phyloP scores from a whole-genome alignment of 2,329 filamentous ascomycete species.

The Lasiodiplodia citricola region DNA sequence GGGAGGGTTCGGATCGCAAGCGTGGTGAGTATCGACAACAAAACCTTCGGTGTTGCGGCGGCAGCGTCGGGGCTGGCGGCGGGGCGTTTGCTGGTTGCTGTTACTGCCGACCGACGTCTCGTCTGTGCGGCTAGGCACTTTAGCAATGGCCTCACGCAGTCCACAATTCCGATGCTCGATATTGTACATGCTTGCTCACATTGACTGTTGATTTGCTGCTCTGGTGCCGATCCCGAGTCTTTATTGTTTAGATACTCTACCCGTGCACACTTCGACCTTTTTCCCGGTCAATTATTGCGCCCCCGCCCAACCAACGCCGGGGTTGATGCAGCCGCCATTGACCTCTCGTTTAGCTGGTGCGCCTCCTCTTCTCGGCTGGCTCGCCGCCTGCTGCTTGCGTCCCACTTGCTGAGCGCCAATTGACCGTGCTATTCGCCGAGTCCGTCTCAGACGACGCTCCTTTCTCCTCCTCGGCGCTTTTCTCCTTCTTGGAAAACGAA shows the following conservation, averaged over 20 bases:
- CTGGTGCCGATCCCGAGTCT: background rate
- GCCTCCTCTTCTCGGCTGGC: conserved; percentile 26
- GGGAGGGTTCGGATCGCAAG: background rate
- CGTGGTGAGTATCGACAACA: background rate
- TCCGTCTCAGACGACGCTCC: background rate
- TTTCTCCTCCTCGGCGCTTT: background rate
- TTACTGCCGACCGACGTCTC: background rate
- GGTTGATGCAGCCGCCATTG: conserved; percentile 2
- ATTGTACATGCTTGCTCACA: background rate
- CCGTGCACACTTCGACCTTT: background rate
- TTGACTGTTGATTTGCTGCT: background rate
- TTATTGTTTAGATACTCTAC: background rate
- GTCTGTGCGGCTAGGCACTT: background rate
- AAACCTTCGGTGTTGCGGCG: background rate
- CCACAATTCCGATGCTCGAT: background rate
- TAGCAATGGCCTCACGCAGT: background rate
- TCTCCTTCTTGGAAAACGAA: background rate
- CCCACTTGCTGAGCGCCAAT: conserved; percentile 54
- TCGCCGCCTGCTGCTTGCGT: conserved; percentile 47
- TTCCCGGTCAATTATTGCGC: background rate
- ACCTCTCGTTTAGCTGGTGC: conserved; percentile 17
- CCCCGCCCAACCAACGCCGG: conserved; percentile 2
- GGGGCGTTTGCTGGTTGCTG: background rate
- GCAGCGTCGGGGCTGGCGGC: background rate
- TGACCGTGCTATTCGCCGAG: conserved; percentile 37